Evolutionary conservation across 805 yeast species (phyloP).

Genomic region (Priceomyces fermenticarens): DNA sequence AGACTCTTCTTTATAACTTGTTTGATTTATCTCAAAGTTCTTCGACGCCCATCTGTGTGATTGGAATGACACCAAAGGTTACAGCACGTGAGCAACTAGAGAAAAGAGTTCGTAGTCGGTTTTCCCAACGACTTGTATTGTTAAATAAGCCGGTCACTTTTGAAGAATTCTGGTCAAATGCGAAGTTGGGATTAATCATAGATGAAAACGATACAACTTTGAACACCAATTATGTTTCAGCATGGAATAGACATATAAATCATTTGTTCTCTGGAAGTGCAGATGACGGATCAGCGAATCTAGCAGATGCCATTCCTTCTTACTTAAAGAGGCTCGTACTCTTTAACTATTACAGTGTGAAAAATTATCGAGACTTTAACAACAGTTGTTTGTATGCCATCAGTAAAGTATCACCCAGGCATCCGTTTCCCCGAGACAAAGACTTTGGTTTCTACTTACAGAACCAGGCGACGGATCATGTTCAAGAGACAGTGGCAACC

Average conservation of each 20-base stretch:
- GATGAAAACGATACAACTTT: constrained; percentile 1
- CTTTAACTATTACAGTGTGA: constrained; percentile 54
- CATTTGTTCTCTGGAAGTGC: constrained; percentile 20
- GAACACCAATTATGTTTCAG: constrained; percentile 9
- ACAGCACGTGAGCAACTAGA: constrained; percentile 81
- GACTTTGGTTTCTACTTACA: constrained; percentile 18
- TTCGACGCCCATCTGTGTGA: constrained; percentile 69
- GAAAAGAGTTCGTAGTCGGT: constrained; percentile 86
- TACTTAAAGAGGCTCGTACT: constrained; percentile 12
- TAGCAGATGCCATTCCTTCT: constrained; percentile 7
- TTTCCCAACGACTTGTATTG: constrained; percentile 72
- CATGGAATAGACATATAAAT: constrained; percentile 47
- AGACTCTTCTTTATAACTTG: constrained; percentile 80
- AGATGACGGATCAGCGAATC: background rate
- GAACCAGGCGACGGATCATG: constrained; percentile 20
- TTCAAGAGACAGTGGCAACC: constrained; percentile 24
- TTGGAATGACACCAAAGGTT: constrained; percentile 75
- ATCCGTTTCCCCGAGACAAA: constrained; percentile 24
- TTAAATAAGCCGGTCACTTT: constrained; percentile 50
- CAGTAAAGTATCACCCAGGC: constrained; percentile 17
- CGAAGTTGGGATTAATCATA: constrained; percentile 36
- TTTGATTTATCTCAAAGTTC: constrained; percentile 80
- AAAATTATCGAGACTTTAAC: constrained; percentile 51
- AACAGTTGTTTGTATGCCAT: constrained; percentile 43
- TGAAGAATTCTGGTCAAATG: constrained; percentile 50